Conservation (phyloP, 768 basidiomycete genomes). For the Artomyces pyxidatus region DNA sequence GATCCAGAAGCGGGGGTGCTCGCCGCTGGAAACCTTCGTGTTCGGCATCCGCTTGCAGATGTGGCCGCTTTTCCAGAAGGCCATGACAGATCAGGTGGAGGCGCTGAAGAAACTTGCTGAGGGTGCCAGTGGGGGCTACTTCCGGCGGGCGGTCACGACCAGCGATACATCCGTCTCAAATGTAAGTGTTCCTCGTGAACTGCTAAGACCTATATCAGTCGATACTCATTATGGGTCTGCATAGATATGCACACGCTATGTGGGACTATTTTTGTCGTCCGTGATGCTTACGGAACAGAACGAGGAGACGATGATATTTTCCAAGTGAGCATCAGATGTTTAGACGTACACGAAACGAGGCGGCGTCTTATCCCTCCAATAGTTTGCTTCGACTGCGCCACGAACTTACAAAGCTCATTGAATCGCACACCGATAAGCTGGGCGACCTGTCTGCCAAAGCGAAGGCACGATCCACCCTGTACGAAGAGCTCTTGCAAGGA, state of each 20-base stretch:
- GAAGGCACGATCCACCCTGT: constrained; percentile 63
- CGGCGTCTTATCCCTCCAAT: background rate
- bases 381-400: constrained; percentile 82
- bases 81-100: constrained; percentile 78
- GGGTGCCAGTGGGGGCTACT: constrained; percentile 52
- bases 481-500: constrained; percentile 67
- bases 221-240: background rate
- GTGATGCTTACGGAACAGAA: constrained; percentile 73
- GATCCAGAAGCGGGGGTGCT: constrained; percentile 68
- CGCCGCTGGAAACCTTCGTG: constrained; percentile 75
- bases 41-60: constrained; percentile 75
- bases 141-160: constrained; percentile 49
- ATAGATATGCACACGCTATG: constrained; percentile 71
- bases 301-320: constrained; percentile 95
- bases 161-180: constrained; percentile 62
- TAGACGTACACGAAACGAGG: too few relatives aligned
- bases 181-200: constrained; percentile 31
- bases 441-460: constrained; percentile 53
- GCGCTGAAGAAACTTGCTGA: constrained; percentile 79
- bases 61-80: constrained; percentile 92
- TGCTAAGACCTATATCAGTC: constrained; percentile 13
- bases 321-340: constrained; percentile 51
- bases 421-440: constrained; percentile 61
- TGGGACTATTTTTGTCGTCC: constrained; percentile 73
- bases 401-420: constrained; percentile 72